Base-by-base conservation (phyloP, 2,329 filamentous ascomycete species). In the Alternaria rosae region DNA sequence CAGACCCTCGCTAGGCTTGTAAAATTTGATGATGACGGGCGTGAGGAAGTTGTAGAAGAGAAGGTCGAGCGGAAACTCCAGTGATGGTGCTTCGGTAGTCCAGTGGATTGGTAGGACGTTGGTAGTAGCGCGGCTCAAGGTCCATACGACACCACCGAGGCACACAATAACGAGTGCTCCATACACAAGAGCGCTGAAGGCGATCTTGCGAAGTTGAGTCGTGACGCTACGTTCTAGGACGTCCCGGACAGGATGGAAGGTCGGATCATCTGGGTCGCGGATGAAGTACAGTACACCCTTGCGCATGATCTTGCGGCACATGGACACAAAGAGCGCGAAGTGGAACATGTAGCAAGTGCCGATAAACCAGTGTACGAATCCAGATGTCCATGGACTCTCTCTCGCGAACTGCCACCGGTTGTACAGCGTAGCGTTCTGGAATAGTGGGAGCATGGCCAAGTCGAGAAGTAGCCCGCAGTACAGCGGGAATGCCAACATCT, bases 291-390 rank as follows among this genome's bases (percentile, higher is more conserved):
- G 84, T 42, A 99, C 95, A 54, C 95, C 95, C 69, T 89, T 93
- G 66, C 95, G 90, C 90, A 99, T 92, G 61, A 98, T 97, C 82
- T 97, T 97, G 65, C 95, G 90, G 80, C 95, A 99, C 94, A 99
- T 98, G 59, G 94, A 96, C 17, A 99, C 95, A 76, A 99, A 99
- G 4, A 99, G 86, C 6, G 95, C 95, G 77, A 99, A 99, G 78
- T 99, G 95, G 82, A 99, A 99, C 96, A 99, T 99, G 80, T 99
- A 99, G 66, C 94, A 97, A 4, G 95, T 99, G 51, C 95, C 95
- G 59, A 97, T 91, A 75, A 99, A 99, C 95, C 95, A 99, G 78
- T 99, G 95, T 54, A 98, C 91, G 77, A 99, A 99, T 13, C 96
- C 88, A 13, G 94, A 97, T 1, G 93, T 97, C 68, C 94, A 86